phyloP scores from a whole-genome alignment of 352 stramenopile species.

The Phytophthora niederhauseri region DNA sequence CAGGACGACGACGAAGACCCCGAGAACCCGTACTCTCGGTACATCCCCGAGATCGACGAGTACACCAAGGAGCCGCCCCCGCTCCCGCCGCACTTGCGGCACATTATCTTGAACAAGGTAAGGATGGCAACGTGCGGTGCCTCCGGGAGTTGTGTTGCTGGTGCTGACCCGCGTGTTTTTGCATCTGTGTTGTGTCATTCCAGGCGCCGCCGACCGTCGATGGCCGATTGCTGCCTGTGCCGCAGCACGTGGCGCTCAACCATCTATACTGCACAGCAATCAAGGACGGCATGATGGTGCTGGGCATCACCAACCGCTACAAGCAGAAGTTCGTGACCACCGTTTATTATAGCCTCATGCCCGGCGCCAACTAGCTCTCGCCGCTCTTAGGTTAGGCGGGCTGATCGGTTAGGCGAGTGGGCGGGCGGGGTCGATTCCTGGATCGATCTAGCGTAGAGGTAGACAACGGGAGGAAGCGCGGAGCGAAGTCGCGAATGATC shows the following conservation, averaged over 20 bases:
- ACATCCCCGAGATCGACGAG: conserved; percentile 98
- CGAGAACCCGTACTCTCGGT: conserved; percentile 95
- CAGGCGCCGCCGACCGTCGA: conserved; percentile 94
- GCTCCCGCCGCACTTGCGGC: conserved; percentile 97
- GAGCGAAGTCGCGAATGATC: conserved; percentile 41
- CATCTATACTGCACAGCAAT: conserved; percentile 99
- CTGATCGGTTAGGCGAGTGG: not conserved
- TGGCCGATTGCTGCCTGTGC: conserved; percentile 95
- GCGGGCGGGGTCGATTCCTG: conserved; percentile 4
- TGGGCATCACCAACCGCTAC: conserved; percentile 98
- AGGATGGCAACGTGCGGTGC: conserved; percentile 14
- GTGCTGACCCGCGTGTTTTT: conserved; percentile 29
- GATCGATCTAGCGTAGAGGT: conserved; percentile 20
- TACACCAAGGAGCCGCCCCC: conserved; percentile 99
- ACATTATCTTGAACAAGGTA: conserved; percentile 99
- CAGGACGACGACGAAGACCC: conserved; percentile 73
- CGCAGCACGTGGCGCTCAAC: conserved; percentile 99
- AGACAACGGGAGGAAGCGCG: conserved; percentile 33
- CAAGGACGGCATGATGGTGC: conserved; percentile 99
- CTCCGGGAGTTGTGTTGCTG: conserved; percentile 15
- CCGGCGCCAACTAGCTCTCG: conserved; percentile 70
- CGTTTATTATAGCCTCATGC: conserved; percentile 97
- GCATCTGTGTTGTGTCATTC: conserved; percentile 17
- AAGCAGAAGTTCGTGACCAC: conserved; percentile 99
- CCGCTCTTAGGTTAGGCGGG: conserved; percentile 8